Evolutionary conservation across 345 rosid species (phyloP).

Genomic region (Salix suchowensis): DNA sequence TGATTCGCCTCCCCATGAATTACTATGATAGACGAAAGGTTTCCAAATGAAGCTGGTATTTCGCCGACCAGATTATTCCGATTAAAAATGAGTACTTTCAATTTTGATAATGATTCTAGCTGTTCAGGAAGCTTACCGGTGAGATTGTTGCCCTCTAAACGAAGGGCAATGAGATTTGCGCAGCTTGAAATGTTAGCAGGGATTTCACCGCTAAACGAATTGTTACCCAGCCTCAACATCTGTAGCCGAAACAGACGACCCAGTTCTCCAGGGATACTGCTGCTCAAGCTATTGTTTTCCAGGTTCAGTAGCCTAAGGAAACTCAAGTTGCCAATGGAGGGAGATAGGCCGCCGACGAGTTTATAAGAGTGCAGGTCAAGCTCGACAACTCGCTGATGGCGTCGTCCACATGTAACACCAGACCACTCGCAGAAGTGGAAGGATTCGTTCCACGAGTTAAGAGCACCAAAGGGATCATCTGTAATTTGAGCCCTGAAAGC

Average conservation of each 20-base stretch:
- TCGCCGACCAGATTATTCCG: slow-evolving; percentile 24
- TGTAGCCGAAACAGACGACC: slow-evolving; percentile 18
- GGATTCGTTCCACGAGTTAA: too few relatives aligned
- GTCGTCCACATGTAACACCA: background rate
- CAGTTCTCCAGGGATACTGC: slow-evolving; percentile 18
- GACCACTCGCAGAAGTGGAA: too few relatives aligned
- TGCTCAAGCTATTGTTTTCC: background rate
- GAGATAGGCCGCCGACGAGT: background rate
- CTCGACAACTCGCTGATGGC: background rate
- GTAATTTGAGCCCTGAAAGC: too few relatives aligned
- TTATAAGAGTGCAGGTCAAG: background rate
- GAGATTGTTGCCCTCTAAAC: slow-evolving; percentile 16
- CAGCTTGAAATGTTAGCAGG: slow-evolving; percentile 22
- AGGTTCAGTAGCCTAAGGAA: slow-evolving; percentile 6
- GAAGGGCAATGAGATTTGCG: slow-evolving; percentile 9
- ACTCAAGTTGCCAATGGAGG: slow-evolving; percentile 8
- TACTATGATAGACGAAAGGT: slow-evolving; percentile 5
- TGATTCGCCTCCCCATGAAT: background rate
- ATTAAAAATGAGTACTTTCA: background rate
- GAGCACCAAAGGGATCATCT: too few relatives aligned
- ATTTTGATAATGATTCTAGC: slow-evolving; percentile 17
- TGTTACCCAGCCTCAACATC: background rate
- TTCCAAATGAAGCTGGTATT: background rate
- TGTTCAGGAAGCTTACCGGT: slow-evolving; percentile 20
- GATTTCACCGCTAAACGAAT: slow-evolving; percentile 26